These are phyloP conservation scores for Plasmodium chabaudi DNA, from an alignment of 169 alveolate species.

Conservation along the genomic window DNA sequence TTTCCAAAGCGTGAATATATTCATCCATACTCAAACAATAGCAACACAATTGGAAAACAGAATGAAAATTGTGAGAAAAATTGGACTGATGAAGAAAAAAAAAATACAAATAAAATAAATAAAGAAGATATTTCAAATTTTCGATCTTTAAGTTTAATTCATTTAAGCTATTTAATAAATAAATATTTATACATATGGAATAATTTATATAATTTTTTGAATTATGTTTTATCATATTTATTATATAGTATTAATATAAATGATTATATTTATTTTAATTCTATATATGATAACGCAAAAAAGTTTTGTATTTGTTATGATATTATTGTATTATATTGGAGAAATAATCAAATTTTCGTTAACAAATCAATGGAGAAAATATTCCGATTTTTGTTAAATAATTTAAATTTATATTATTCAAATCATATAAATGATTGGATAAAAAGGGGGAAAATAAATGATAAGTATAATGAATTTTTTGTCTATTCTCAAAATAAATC, in stretches of 20 bases:
- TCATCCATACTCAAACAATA: background rate
- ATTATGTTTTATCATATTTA: slow-evolving; percentile 57
- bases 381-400: slow-evolving; percentile 55
- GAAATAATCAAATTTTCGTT: slow-evolving; percentile 53
- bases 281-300: slow-evolving; percentile 67
- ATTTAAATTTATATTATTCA: slow-evolving; percentile 61
- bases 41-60: background rate
- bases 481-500: slow-evolving; percentile 25
- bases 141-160: slow-evolving; percentile 69
- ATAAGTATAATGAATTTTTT: slow-evolving; percentile 70
- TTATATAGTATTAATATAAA: slow-evolving; percentile 32
- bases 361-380: slow-evolving; percentile 53
- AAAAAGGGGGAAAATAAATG: slow-evolving; percentile 66
- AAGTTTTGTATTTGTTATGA: slow-evolving; percentile 68
- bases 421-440: slow-evolving; percentile 74
- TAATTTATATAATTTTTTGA: slow-evolving; percentile 41
- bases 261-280: slow-evolving; percentile 53
- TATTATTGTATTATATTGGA: slow-evolving; percentile 67
- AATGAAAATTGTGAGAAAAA: background rate
- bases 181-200: slow-evolving; percentile 66
- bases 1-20: background rate
- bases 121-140: slow-evolving; percentile 22
- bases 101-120: background rate
- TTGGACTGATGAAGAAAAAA: slow-evolving; percentile 2
- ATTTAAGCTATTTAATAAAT: slow-evolving; percentile 25